Conservation (phyloP, 495 filamentous ascomycete genomes). For the Trichoderma erinaceum region DNA sequence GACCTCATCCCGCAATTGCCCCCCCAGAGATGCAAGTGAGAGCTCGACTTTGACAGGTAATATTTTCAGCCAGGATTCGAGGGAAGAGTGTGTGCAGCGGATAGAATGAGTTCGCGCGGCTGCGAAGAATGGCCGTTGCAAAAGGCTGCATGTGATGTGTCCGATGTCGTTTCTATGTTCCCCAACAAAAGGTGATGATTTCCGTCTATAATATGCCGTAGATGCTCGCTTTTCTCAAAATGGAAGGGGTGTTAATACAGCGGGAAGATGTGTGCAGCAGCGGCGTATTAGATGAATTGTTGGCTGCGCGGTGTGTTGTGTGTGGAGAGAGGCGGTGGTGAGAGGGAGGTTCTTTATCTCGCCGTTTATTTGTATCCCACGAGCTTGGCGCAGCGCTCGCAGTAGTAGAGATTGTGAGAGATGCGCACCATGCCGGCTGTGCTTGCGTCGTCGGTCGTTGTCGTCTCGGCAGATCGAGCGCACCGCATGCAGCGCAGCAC, state of each 20-base stretch:
- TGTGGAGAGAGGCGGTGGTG: too few relatives aligned
- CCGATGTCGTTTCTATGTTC: not conserved
- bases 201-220: conserved; percentile 2
- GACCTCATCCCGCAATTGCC: not conserved
- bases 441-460: conserved; percentile 47
- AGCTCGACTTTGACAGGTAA: conserved; percentile 7
- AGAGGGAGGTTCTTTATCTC: too few relatives aligned
- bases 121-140: not conserved
- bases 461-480: conserved; percentile 48
- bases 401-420: conserved; percentile 75
- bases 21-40: not conserved
- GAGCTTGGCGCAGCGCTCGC: conserved; percentile 64
- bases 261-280: not conserved
- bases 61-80: not conserved
- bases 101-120: too few relatives aligned
- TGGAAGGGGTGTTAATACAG: not conserved
- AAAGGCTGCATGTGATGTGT: not conserved
- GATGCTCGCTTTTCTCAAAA: not conserved
- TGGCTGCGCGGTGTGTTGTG: too few relatives aligned
- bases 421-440: conserved; percentile 58
- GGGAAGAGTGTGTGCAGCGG: not conserved
- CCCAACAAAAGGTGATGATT: not conserved
- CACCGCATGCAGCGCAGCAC: conserved; percentile 51
- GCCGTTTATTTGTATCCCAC: conserved; percentile 60
- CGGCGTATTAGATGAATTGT: too few relatives aligned